Percentiles rank a stretch among this genome's conserved stretches.
phyloP scores from a whole-genome alignment of 1,139 yeast genomes.

The Saccharomyces pastorianus region DNA sequence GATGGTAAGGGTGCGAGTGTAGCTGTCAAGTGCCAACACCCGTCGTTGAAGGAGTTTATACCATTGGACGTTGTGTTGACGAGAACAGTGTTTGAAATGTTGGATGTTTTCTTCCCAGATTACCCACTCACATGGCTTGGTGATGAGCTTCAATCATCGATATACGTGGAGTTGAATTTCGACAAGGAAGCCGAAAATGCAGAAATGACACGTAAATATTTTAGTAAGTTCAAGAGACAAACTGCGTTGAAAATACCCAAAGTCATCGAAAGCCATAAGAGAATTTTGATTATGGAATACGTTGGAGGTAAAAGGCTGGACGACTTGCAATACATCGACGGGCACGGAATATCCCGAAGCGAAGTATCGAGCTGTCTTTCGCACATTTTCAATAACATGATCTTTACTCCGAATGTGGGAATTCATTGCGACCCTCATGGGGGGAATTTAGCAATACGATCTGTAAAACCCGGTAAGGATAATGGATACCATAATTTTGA shows the following conservation, averaged over 20 bases:
- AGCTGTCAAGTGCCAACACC: conserved; percentile 94
- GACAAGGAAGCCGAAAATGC: conserved; percentile 82
- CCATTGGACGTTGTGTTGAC: conserved; percentile 83
- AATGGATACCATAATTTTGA: conserved; percentile 62
- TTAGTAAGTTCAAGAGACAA: conserved; percentile 40
- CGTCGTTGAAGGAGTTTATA: conserved; percentile 75
- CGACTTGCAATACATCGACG: conserved; percentile 54
- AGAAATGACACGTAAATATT: conserved; percentile 55
- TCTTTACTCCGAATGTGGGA: conserved; percentile 84
- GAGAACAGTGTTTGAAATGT: conserved; percentile 60
- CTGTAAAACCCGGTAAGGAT: conserved; percentile 26
- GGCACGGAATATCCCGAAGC: conserved; percentile 60
- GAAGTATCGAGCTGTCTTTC: conserved; percentile 81
- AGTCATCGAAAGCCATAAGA: conserved; percentile 54
- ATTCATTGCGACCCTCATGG: conserved; percentile 98
- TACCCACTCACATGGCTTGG: conserved; percentile 91
- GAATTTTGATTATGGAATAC: conserved; percentile 85
- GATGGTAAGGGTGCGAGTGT: conserved; percentile 55
- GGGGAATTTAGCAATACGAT: conserved; percentile 82
- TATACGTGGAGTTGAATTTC: conserved; percentile 83
- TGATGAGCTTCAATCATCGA: conserved; percentile 79
- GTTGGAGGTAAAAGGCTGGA: conserved; percentile 79
- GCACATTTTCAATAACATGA: conserved; percentile 89
- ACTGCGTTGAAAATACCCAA: conserved; percentile 80
- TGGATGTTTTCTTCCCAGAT: conserved; percentile 80